Percentiles rank a stretch among this genome's conserved stretches.
Evolutionary conservation across 495 filamentous ascomycete species (phyloP).

Genomic region (Penicillium egyptiacum): DNA sequence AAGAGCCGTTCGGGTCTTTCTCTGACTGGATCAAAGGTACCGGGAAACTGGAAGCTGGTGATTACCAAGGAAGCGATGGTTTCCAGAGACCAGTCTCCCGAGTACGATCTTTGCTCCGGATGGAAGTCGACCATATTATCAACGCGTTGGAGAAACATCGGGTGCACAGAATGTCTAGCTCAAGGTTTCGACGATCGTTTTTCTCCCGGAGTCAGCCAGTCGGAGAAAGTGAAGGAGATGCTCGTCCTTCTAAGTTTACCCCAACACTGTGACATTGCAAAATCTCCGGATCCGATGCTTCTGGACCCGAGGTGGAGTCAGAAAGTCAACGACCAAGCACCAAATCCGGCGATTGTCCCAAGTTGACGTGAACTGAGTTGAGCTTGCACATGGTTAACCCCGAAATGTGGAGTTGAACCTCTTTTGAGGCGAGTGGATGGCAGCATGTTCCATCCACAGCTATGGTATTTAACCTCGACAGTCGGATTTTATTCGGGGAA

Average conservation of each 20-base stretch:
- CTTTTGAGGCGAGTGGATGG: no score
- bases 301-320: constrained; percentile 4
- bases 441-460: no score
- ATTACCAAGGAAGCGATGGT: constrained; percentile 2
- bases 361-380: background rate
- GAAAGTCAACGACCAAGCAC: background rate
- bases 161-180: constrained; percentile 14
- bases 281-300: background rate
- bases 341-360: background rate
- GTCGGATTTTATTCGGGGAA: no score
- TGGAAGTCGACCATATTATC: constrained; percentile 24
- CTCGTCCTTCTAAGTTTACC: background rate
- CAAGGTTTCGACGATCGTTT: constrained; percentile 3
- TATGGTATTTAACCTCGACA: no score
- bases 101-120: constrained; percentile 21
- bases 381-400: background rate
- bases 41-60: constrained; percentile 3
- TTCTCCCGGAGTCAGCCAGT: background rate
- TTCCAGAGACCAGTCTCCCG: constrained; percentile 21
- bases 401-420: no score
- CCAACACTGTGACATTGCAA: background rate
- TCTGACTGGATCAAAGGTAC: constrained; percentile 27
- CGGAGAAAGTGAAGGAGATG: constrained; percentile 15
- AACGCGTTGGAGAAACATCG: constrained; percentile 22
- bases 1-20: constrained; percentile 17